Percentiles rank a stretch among this genome's conserved stretches.
phyloP scores from a whole-genome alignment of 495 filamentous ascomycete species.

The Penicillium daleae region DNA sequence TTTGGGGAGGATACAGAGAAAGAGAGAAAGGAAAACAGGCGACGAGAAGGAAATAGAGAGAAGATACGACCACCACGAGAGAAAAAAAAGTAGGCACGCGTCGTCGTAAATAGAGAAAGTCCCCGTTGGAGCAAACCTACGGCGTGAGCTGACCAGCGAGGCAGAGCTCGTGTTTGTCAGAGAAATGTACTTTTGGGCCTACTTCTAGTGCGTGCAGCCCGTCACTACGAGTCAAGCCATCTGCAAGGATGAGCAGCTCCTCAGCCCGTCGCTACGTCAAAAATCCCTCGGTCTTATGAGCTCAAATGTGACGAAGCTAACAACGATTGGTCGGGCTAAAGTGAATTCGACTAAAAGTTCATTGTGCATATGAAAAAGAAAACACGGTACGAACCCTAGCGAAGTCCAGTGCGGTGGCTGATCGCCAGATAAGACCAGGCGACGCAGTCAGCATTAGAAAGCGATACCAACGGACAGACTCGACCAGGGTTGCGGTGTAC shows the following conservation, averaged over 20 bases:
- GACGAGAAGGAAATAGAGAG: not conserved
- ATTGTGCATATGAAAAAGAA: not conserved
- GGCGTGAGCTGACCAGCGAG: not conserved
- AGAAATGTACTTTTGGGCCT: not conserved
- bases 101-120: not conserved
- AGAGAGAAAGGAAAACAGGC: not conserved
- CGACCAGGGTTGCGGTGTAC: constrained; percentile 7
- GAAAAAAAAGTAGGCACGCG: not conserved
- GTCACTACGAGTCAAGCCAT: not conserved
- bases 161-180: not conserved
- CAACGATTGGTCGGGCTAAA: not conserved
- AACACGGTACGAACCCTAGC: not conserved
- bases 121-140: not conserved
- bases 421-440: constrained; percentile 3
- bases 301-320: not conserved
- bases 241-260: constrained; percentile 2
- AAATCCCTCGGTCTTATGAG: not conserved
- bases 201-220: not conserved
- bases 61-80: not conserved
- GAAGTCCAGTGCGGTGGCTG: not conserved
- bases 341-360: not conserved
- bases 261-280: not conserved
- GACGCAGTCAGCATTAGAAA: constrained; percentile 20
- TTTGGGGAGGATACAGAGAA: not conserved
- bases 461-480: constrained; percentile 6